Percentiles rank a stretch among this genome's conserved stretches.
phyloP scores from a whole-genome alignment of 768 basidiomycete species.

The Trametes maxima region DNA sequence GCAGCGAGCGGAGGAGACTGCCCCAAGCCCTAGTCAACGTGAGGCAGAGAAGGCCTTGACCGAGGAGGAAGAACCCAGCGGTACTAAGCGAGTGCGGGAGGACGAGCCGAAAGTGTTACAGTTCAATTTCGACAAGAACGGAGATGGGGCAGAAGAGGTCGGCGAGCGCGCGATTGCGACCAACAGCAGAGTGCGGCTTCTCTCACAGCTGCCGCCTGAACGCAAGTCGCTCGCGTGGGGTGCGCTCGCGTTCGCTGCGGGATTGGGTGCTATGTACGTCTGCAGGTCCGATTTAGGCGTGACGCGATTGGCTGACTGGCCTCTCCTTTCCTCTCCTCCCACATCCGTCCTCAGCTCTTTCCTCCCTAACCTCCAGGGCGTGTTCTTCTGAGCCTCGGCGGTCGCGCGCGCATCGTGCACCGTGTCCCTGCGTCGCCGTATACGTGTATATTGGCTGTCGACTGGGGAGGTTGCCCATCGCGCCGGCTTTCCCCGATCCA shows the following conservation, averaged over 20 bases:
- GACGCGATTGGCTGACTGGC: neutral
- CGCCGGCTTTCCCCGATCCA: neutral
- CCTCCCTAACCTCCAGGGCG: constrained; percentile 23
- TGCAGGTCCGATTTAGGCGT: neutral
- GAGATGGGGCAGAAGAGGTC: constrained; percentile 43
- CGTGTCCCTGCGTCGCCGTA: constrained; percentile 3
- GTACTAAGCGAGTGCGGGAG: constrained; percentile 54
- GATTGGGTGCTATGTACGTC: constrained; percentile 72
- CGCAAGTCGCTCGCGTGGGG: constrained; percentile 85
- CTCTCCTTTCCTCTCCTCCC: neutral
- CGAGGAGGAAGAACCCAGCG: constrained; percentile 22
- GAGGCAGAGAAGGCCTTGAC: constrained; percentile 34
- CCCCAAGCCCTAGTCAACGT: constrained; percentile 42
- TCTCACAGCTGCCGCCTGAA: constrained; percentile 57
- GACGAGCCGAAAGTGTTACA: constrained; percentile 53
- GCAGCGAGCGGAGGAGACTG: constrained; percentile 25
- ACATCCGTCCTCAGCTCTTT: constrained; percentile 9
- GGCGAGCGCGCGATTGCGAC: constrained; percentile 59
- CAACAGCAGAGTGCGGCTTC: constrained; percentile 64
- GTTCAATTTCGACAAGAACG: constrained; percentile 68
- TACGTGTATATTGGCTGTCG: constrained; percentile 15
- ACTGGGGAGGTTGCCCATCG: constrained; percentile 6
- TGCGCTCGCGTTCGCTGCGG: constrained; percentile 79
- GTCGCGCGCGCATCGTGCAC: neutral
- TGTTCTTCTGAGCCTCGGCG: constrained; percentile 13